A percentile compares a stretch with the other conserved stretches of the same genome.
Evolutionary conservation across 495 filamentous ascomycete genomes (phyloP).

Genomic region (Talaromyces liani): DNA sequence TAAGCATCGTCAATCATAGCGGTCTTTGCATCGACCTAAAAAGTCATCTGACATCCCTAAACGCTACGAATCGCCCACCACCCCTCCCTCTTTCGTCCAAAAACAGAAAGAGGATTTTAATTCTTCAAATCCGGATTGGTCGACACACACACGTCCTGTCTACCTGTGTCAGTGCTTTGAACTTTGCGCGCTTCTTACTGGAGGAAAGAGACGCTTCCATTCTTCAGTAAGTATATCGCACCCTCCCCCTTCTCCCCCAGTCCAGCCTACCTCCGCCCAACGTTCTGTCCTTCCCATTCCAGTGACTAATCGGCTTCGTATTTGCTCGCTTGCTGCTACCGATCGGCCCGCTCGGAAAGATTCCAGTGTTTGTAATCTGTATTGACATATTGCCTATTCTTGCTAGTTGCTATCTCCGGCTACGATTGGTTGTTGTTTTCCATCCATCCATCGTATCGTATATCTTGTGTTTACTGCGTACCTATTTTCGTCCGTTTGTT

Average conservation of each 20-base stretch:
- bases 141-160: not conserved
- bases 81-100: not conserved
- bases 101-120: not conserved
- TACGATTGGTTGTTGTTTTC: not conserved
- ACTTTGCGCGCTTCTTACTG: not conserved
- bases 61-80: not conserved
- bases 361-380: conserved; percentile 2
- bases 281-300: conserved; percentile 1
- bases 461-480: not conserved
- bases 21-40: not conserved
- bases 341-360: conserved; percentile 8
- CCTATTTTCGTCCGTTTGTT: not conserved
- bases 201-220: not conserved
- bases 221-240: conserved; percentile 1
- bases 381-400: conserved; percentile 1
- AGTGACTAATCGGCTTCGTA: not conserved
- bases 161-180: not conserved
- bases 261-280: not conserved
- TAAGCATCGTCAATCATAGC: not conserved
- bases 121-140: not conserved
- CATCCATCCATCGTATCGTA: not conserved
- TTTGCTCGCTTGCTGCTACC: not conserved
- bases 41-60: conserved; percentile 7
- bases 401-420: not conserved
- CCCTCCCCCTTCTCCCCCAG: not conserved